A percentile compares a stretch with the other conserved stretches of the same genome.
phyloP scores from a whole-genome alignment of 1,139 yeast genomes.

The Pichia sorboxylosa region DNA sequence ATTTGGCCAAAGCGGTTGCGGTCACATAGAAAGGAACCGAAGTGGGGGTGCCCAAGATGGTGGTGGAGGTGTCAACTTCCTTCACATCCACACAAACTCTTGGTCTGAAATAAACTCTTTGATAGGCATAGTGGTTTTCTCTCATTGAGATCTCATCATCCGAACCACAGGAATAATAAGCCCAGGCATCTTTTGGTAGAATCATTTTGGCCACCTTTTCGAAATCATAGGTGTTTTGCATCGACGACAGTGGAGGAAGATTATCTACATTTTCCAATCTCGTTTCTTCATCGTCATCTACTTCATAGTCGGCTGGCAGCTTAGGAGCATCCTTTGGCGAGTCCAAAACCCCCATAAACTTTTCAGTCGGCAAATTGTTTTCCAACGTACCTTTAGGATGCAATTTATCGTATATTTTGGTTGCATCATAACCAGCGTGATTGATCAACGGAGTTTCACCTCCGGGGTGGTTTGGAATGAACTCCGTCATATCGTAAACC shows the following conservation, averaged over 20 bases:
- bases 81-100: conserved; percentile 62
- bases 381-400: conserved; percentile 56
- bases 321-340: conserved; percentile 27
- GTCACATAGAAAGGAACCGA: conserved; percentile 63
- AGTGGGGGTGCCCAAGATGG: conserved; percentile 38
- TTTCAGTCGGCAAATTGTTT: conserved; percentile 25
- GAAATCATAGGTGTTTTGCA: conserved; percentile 67
- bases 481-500: conserved; percentile 74
- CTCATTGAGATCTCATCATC: conserved; percentile 87
- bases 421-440: conserved; percentile 87
- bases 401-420: conserved; percentile 73
- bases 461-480: conserved; percentile 79
- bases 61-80: conserved; percentile 31
- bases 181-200: conserved; percentile 75
- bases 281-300: conserved; percentile 26
- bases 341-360: conserved; percentile 23
- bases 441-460: conserved; percentile 62
- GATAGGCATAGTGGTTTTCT: conserved; percentile 83
- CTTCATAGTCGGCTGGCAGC: conserved; percentile 20
- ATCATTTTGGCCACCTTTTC: conserved; percentile 75
- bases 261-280: conserved; percentile 27
- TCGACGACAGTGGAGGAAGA: conserved; percentile 57
- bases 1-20: conserved; percentile 72
- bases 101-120: conserved; percentile 78
- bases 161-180: conserved; percentile 82